phyloP scores from a whole-genome alignment of 2,329 filamentous ascomycete species.

The Sarocladium brachiariae region DNA sequence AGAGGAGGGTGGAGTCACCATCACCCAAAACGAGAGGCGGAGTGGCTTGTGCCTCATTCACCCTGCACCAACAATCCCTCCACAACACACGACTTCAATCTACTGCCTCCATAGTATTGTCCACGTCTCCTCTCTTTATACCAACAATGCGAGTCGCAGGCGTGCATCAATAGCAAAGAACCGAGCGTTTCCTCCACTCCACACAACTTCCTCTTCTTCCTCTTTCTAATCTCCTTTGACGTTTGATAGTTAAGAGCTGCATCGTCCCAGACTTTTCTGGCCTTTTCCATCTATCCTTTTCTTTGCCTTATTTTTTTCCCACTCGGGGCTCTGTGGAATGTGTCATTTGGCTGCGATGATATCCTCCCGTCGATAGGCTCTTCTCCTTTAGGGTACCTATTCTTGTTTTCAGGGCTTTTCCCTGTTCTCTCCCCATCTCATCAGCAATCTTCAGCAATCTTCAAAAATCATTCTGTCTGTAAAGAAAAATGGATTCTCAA shows the following conservation, averaged over 20 bases:
- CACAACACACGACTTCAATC: not conserved
- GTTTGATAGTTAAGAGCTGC: not conserved
- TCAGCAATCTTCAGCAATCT: too few relatives aligned
- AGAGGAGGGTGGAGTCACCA: not conserved
- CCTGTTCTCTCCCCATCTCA: too few relatives aligned
- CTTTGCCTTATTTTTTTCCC: too few relatives aligned
- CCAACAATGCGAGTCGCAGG: not conserved
- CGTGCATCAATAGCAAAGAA: not conserved
- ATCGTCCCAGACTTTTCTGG: too few relatives aligned
- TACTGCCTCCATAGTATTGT: not conserved
- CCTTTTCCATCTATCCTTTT: not conserved
- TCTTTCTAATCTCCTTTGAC: too few relatives aligned
- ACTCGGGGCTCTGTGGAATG: too few relatives aligned
- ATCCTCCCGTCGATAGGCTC: too few relatives aligned
- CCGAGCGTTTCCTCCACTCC: not conserved
- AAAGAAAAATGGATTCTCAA: not conserved
- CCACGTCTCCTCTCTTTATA: not conserved
- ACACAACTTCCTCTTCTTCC: not conserved
- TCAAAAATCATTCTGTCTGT: too few relatives aligned
- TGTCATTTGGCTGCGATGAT: not conserved
- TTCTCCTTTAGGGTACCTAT: too few relatives aligned
- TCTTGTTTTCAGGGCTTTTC: too few relatives aligned
- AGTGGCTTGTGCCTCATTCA: not conserved
- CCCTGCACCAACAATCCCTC: too few relatives aligned
- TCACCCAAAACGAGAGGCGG: not conserved